phyloP scores from a whole-genome alignment of 768 basidiomycete genomes.

The Mycena capillaripes region DNA sequence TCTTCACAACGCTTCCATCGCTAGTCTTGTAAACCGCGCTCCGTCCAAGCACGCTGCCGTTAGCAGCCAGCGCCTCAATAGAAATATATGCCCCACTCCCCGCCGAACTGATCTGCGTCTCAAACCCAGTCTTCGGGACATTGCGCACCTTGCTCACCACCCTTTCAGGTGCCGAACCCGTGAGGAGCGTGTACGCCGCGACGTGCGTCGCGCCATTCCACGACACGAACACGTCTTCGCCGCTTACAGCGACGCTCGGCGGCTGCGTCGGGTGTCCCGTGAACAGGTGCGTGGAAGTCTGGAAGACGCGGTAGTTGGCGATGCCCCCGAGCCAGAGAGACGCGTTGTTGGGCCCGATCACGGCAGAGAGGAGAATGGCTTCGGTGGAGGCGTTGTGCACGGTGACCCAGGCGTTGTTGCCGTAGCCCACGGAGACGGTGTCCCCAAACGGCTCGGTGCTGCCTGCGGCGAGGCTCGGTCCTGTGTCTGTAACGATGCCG shows the following conservation, averaged over 20 bases:
- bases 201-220: slow-evolving; percentile 39
- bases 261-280: slow-evolving; percentile 26
- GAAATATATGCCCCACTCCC: not conserved
- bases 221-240: slow-evolving; percentile 23
- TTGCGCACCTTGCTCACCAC: not conserved
- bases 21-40: slow-evolving; percentile 9
- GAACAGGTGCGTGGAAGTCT: slow-evolving; percentile 17
- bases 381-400: not conserved
- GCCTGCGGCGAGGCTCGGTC: slow-evolving; percentile 15
- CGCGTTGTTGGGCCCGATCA: slow-evolving; percentile 20
- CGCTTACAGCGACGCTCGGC: slow-evolving; percentile 12
- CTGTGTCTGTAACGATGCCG: not conserved
- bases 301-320: slow-evolving; percentile 26
- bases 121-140: slow-evolving; percentile 28
- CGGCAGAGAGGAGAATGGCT: slow-evolving; percentile 7
- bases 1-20: not conserved
- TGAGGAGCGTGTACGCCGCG: slow-evolving; percentile 16
- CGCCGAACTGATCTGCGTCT: slow-evolving; percentile 28
- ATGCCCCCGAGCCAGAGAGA: slow-evolving; percentile 14
- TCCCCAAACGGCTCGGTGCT: slow-evolving; percentile 4
- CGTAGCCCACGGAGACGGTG: slow-evolving; percentile 16
- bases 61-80: slow-evolving; percentile 2
- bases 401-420: slow-evolving; percentile 8
- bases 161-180: not conserved
- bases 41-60: slow-evolving; percentile 7